Percentiles rank a stretch among this genome's conserved stretches.
Conservation (phyloP, 2,329 filamentous ascomycete genomes). For the Colletotrichum incanum region DNA sequence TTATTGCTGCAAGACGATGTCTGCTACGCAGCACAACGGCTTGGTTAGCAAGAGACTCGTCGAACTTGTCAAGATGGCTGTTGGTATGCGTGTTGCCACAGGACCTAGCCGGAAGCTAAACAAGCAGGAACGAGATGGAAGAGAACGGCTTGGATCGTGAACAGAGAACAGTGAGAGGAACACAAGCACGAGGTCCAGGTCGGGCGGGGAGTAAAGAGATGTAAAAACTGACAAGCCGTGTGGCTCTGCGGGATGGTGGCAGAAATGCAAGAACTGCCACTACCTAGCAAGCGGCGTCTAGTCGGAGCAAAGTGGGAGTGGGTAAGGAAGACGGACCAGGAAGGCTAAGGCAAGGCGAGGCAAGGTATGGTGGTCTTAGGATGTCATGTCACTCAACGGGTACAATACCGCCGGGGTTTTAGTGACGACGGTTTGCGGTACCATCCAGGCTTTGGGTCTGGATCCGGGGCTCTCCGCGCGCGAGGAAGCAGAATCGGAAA, state of each 20-base stretch:
- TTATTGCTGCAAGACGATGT: slow-evolving; percentile 10
- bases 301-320: slow-evolving; percentile 44
- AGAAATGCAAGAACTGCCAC: slow-evolving; percentile 25
- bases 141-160: slow-evolving; percentile 9
- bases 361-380: slow-evolving; percentile 51
- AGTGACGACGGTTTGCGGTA: slow-evolving; percentile 54
- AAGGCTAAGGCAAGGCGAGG: slow-evolving; percentile 46
- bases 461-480: slow-evolving; percentile 61
- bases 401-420: slow-evolving; percentile 50
- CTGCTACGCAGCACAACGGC: slow-evolving; percentile 26
- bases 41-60: slow-evolving; percentile 33
- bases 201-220: slow-evolving; percentile 26
- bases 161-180: slow-evolving; percentile 8
- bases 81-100: slow-evolving; percentile 3
- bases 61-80: slow-evolving; percentile 18
- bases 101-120: slow-evolving; percentile 10
- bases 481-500: slow-evolving; percentile 63
- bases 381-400: slow-evolving; percentile 48
- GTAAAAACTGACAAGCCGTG: slow-evolving; percentile 32
- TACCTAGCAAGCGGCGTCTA: slow-evolving; percentile 23
- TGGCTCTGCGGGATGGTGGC: slow-evolving; percentile 35
- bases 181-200: slow-evolving; percentile 7
- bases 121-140: slow-evolving; percentile 5
- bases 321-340: slow-evolving; percentile 46
- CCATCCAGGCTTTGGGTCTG: slow-evolving; percentile 38